These are phyloP conservation scores for Silene noctiflora DNA, from an alignment of 179 eudicot genomes.

Conservation along the genomic window DNA sequence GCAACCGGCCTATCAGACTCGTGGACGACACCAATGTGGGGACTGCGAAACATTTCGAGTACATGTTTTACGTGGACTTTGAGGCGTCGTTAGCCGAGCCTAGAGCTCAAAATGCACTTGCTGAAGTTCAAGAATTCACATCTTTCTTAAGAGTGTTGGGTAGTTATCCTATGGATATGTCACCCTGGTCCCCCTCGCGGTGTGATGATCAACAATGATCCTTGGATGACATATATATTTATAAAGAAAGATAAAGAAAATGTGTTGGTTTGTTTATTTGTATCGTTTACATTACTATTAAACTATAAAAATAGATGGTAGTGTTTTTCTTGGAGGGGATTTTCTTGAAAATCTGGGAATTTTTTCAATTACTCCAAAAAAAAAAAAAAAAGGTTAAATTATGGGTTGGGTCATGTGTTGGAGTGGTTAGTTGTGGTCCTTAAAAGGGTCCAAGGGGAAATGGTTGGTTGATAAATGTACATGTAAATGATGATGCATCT, in stretches of 20 bases:
- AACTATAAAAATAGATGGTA: slow-evolving; percentile 22
- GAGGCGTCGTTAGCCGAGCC: slow-evolving; percentile 82
- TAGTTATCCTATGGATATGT: slow-evolving; percentile 74
- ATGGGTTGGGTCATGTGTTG: slow-evolving; percentile 9
- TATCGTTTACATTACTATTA: slow-evolving; percentile 25
- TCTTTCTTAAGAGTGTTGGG: slow-evolving; percentile 77
- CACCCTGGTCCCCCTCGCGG: slow-evolving; percentile 40
- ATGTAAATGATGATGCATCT: slow-evolving; percentile 24
- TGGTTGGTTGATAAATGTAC: slow-evolving; percentile 37
- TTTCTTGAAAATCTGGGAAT: not conserved
- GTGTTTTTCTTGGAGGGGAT: slow-evolving; percentile 14
- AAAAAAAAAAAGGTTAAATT: not conserved
- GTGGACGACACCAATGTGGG: slow-evolving; percentile 61
- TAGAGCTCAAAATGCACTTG: slow-evolving; percentile 72
- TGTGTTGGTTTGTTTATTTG: slow-evolving; percentile 25
- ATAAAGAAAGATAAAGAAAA: slow-evolving; percentile 3
- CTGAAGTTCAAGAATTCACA: slow-evolving; percentile 79
- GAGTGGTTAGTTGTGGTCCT: slow-evolving; percentile 16
- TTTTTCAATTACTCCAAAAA: slow-evolving; percentile 10
- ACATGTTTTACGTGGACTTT: slow-evolving; percentile 79
- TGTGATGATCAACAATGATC: slow-evolving; percentile 15
- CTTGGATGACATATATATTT: not conserved
- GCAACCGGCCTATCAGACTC: slow-evolving; percentile 51
- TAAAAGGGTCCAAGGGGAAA: slow-evolving; percentile 2
- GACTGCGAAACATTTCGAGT: slow-evolving; percentile 79